Evolutionary conservation across 805 yeast species (phyloP).

Genomic region (Jamesozyma piceae): DNA sequence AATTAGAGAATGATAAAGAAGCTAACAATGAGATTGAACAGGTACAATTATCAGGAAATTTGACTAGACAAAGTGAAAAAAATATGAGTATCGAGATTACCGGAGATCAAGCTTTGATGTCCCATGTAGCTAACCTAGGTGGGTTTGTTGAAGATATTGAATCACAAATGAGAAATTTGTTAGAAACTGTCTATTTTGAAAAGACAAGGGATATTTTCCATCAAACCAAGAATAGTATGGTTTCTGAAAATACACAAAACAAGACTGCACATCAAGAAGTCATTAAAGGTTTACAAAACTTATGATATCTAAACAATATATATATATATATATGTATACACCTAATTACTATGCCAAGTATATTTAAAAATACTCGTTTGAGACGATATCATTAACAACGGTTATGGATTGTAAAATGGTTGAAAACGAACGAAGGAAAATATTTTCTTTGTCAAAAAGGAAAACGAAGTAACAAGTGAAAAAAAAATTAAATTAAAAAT

Average conservation of each 20-base stretch:
- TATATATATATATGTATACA: not conserved
- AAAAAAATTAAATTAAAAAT: too few species aligned
- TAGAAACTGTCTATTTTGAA: constrained; percentile 92
- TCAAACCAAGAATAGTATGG: constrained; percentile 42
- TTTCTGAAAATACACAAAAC: constrained; percentile 15
- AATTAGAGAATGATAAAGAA: constrained; percentile 34
- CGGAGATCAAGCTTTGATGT: constrained; percentile 31
- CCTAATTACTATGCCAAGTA: not conserved
- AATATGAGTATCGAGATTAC: constrained; percentile 31
- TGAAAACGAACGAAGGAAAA: too few species aligned
- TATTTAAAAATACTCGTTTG: too few species aligned
- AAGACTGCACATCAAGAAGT: constrained; percentile 30
- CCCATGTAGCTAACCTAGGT: constrained; percentile 84
- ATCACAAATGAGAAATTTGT: constrained; percentile 71
- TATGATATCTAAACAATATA: not conserved
- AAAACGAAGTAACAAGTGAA: too few species aligned
- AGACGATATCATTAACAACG: not conserved
- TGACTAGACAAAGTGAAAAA: constrained; percentile 75
- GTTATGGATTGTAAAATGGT: too few species aligned
- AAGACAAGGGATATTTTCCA: constrained; percentile 83
- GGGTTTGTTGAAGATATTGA: constrained; percentile 80
- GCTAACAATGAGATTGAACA: constrained; percentile 21
- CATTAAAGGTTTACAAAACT: constrained; percentile 29
- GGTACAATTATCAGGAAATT: constrained; percentile 61
- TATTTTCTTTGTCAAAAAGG: too few species aligned